A percentile compares a stretch with the other conserved stretches of the same genome.
phyloP scores from a whole-genome alignment of 495 filamentous ascomycete genomes.

The Talaromyces stipitatus region DNA sequence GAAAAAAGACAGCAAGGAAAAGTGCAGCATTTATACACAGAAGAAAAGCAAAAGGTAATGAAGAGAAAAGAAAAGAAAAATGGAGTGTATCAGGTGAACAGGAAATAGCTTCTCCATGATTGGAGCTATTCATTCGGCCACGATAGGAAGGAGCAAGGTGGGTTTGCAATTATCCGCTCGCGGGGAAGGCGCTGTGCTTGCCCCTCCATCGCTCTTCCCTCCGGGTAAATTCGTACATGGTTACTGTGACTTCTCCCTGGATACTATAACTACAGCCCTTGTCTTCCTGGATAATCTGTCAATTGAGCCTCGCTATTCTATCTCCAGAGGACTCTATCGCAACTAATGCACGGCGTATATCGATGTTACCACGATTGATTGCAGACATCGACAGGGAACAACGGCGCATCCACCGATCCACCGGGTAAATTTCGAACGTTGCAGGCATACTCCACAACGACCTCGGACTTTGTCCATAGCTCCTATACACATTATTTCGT shows the following conservation, averaged over 20 bases:
- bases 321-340: not conserved
- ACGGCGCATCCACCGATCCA: too few species aligned
- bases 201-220: not conserved
- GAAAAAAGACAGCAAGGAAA: not conserved
- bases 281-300: not conserved
- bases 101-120: not conserved
- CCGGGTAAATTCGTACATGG: too few species aligned
- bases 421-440: too few species aligned
- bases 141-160: not conserved
- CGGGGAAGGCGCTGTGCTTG: not conserved
- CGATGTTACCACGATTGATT: too few species aligned
- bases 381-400: not conserved
- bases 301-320: not conserved
- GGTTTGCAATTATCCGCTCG: not conserved
- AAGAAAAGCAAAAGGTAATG: not conserved
- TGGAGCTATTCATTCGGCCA: not conserved
- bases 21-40: not conserved
- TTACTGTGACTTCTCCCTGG: too few species aligned
- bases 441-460: too few species aligned
- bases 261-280: not conserved
- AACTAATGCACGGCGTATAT: not conserved
- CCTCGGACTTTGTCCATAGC: too few species aligned
- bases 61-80: constrained; percentile 24
- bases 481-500: too few species aligned
- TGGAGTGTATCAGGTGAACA: not conserved